Percentiles rank a stretch among this genome's conserved stretches.
These are phyloP conservation scores for Rhodotorula graminis DNA, from an alignment of 768 basidiomycete genomes.

Conservation along the genomic window DNA sequence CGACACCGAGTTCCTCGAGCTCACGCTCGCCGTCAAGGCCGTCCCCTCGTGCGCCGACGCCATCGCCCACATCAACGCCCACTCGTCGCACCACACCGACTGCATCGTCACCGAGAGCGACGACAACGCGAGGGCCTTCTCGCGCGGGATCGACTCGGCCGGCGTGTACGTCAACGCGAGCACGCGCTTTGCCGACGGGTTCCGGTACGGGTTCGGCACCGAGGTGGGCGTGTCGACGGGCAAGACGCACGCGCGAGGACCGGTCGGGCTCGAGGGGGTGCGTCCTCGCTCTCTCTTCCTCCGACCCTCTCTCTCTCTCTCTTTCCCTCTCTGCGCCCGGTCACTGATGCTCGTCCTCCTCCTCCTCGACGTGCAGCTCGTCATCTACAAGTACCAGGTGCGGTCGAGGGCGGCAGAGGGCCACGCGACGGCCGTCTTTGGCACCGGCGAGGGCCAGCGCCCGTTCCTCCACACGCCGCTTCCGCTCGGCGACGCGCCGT, in stretches of 20 bases:
- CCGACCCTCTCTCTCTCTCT: no score
- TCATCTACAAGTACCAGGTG: constrained; percentile 94
- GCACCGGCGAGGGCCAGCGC: constrained; percentile 63
- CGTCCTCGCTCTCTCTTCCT: constrained; percentile 1
- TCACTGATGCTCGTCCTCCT: no score
- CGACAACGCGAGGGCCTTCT: constrained; percentile 61
- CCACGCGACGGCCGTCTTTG: constrained; percentile 84
- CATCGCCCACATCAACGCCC: constrained; percentile 80
- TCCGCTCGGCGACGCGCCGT: constrained; percentile 33
- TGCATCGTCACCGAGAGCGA: constrained; percentile 79
- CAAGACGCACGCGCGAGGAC: constrained; percentile 90
- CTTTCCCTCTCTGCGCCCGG: no score
- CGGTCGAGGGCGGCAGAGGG: constrained; percentile 67
- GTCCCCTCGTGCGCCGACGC: constrained; percentile 69
- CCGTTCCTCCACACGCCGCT: constrained; percentile 51
- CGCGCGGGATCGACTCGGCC: constrained; percentile 81
- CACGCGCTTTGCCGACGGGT: constrained; percentile 94
- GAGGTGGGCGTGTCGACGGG: constrained; percentile 98
- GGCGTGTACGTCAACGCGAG: constrained; percentile 92
- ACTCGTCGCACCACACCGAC: constrained; percentile 95
- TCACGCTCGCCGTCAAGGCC: constrained; percentile 72
- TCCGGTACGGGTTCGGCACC: constrained; percentile 92
- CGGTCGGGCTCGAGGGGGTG: constrained; percentile 65
- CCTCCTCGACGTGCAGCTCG: constrained; percentile 56
- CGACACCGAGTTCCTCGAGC: constrained; percentile 78